Percentiles rank a stretch among this genome's conserved stretches.
Evolutionary conservation across 208 protist species (phyloP).

Genomic region (Acanthamoeba rhysodes): DNA sequence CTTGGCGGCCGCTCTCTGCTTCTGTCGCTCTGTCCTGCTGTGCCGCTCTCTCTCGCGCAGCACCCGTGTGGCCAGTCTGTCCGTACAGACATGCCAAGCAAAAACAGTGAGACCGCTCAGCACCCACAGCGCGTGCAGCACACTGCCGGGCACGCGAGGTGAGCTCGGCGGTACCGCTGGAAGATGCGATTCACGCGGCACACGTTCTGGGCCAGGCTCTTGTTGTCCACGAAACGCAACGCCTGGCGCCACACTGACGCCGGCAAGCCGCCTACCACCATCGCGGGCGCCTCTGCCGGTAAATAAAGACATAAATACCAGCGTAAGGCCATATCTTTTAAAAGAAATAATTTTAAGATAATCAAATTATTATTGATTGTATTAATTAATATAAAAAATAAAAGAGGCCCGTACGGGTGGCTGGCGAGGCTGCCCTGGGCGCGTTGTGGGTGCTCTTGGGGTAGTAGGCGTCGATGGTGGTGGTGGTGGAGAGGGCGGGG

Average conservation of each 20-base stretch:
- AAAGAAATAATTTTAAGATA: not conserved
- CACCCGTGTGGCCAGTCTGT: not conserved
- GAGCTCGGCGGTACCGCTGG: not conserved
- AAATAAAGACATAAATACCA: not conserved
- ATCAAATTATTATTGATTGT: too few relatives aligned
- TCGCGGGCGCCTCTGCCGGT: not conserved
- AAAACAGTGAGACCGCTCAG: not conserved
- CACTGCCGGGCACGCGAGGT: not conserved
- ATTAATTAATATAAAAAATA: not conserved
- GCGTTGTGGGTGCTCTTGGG: not conserved
- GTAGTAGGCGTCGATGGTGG: constrained; percentile 47
- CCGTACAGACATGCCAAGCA: not conserved
- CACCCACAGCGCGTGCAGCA: not conserved
- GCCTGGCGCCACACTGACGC: not conserved
- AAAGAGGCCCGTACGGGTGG: not conserved
- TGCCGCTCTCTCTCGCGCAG: not conserved
- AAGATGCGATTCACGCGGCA: constrained; percentile 18
- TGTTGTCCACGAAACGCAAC: constrained; percentile 4
- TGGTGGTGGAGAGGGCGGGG: not conserved
- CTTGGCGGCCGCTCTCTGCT: not conserved
- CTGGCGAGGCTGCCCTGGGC: not conserved
- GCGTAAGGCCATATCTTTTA: too few relatives aligned
- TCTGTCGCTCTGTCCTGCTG: not conserved
- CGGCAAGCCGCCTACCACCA: constrained; percentile 3
- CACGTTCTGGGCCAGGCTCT: not conserved